Conservation (phyloP, 2,329 filamentous ascomycete genomes). For the Xylariales sp. region DNA sequence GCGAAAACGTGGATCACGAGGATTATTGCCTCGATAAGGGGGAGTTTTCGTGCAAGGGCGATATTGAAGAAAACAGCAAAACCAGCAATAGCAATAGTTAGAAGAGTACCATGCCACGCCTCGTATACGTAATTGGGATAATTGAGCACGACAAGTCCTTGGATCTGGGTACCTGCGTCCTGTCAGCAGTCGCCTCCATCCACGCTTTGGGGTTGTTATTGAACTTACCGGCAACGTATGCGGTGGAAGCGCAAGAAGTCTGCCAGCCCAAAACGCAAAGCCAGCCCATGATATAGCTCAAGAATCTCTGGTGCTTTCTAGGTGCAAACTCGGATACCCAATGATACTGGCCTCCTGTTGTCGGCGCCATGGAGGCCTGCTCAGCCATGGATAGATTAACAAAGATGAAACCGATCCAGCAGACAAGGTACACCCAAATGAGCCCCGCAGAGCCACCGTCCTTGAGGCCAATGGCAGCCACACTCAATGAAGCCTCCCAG, state of each 20-base stretch:
- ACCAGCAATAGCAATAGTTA: conserved; percentile 36
- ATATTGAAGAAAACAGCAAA: conserved; percentile 41
- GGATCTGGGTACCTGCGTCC: conserved; percentile 40
- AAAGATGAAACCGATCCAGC: conserved; percentile 40
- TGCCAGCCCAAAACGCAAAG: conserved; percentile 43
- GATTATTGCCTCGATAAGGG: conserved; percentile 37
- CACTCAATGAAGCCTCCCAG: conserved; percentile 45
- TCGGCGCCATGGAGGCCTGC: conserved; percentile 19
- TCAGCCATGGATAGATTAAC: conserved; percentile 28
- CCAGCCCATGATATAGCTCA: conserved; percentile 49
- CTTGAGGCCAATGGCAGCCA: conserved; percentile 31
- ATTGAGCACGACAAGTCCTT: conserved; percentile 36
- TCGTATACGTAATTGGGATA: conserved; percentile 28
- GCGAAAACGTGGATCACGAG: conserved; percentile 39
- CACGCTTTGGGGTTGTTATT: too few relatives aligned
- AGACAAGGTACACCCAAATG: conserved; percentile 46
- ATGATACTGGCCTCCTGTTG: conserved; percentile 30
- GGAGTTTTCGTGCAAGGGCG: conserved; percentile 31
- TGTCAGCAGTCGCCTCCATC: too few relatives aligned
- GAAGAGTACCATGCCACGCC: conserved; percentile 38
- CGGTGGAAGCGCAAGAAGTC: conserved; percentile 27
- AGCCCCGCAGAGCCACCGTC: conserved; percentile 50
- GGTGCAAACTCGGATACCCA: conserved; percentile 54
- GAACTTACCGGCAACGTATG: conserved; percentile 35
- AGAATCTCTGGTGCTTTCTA: conserved; percentile 38